phyloP scores from a whole-genome alignment of 441 rosid species.

The Raphanus hybrid region DNA sequence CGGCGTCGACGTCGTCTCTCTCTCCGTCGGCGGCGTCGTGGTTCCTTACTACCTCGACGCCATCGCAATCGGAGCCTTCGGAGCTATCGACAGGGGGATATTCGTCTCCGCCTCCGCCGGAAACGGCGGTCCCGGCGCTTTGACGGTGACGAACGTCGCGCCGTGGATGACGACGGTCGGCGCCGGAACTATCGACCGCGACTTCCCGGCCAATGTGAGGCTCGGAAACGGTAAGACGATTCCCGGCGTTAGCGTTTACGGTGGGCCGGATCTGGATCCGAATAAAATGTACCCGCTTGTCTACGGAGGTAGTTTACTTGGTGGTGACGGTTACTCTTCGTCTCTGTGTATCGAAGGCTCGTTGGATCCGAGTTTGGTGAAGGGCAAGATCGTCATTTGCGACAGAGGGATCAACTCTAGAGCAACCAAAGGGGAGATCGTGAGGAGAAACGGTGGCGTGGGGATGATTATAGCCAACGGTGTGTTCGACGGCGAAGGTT shows the following conservation, averaged over 20 bases:
- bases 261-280: constrained; percentile 57
- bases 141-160: constrained; percentile 68
- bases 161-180: constrained; percentile 76
- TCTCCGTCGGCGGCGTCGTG: constrained; percentile 89
- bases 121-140: constrained; percentile 72
- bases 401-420: constrained; percentile 75
- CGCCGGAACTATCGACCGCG: constrained; percentile 64
- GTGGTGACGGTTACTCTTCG: constrained; percentile 80
- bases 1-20: constrained; percentile 83
- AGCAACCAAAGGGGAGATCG: constrained; percentile 68
- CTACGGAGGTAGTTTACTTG: constrained; percentile 57
- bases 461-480: constrained; percentile 81
- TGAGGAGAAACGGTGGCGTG: constrained; percentile 61
- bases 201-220: constrained; percentile 68
- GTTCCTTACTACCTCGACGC: constrained; percentile 85
- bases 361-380: constrained; percentile 55
- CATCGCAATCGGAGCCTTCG: constrained; percentile 84
- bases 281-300: constrained; percentile 57
- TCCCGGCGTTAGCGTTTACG: constrained; percentile 60
- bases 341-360: constrained; percentile 77
- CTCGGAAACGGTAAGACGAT: constrained; percentile 58
- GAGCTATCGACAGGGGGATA: constrained; percentile 73
- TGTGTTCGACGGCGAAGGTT: constrained; percentile 71
- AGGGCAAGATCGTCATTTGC: constrained; percentile 64
- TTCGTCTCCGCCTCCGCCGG: constrained; percentile 88